Evolutionary conservation across 2,329 filamentous ascomycete genomes (phyloP), one percentile per base, ranked within the genome.

Genomic region (Dactylellina leptospora): DNA sequence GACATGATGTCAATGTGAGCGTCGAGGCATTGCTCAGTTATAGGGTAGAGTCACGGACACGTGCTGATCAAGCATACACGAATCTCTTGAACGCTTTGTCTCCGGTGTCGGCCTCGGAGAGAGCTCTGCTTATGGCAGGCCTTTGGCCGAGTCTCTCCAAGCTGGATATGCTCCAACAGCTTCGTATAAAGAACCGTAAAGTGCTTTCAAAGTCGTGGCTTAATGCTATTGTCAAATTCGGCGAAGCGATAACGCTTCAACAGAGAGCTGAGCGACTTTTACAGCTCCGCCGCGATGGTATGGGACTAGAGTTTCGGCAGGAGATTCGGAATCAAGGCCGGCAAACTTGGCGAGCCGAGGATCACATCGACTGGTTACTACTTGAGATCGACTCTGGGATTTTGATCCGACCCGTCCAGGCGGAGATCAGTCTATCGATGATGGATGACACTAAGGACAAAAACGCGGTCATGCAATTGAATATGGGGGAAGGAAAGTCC

Each of bases 401-500:
- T 1, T 75, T 87, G 5, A 86, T 92, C 4, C 83, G 90, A 0
- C 76, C 81, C 0, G 82, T 85, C 0, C 88, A 91, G 75, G 81
- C 83, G 1, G 76, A 83, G 0, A 86, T 91, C 54, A 85, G 87
- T 0, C 36, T 62, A 0, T 76, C 82, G 16, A 90, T 91, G 85
- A 83, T 82, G 2, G 55, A 75, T 0, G 82, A 83, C 0, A 74
- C 76, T 0, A 75, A 75, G 0, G 77, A 75, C 0, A 18, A 76
- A 0, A 89, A 87, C 74, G 77, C 82, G 0, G 83, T 87, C 0
- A 83, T 90, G 80, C 87, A 90, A 75, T 78, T 91, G 1, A 89
- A 89, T 74, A 91, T 90, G 88, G 88, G 88, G 0, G 84, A 89
- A 75, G 88, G 88, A 0, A 91, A 90, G 73, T 87, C 86, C 0